A percentile compares a stretch with the other conserved stretches of the same genome.
phyloP scores from a whole-genome alignment of 1,139 yeast genomes.

The Chernovozyma sophiae-reginae region DNA sequence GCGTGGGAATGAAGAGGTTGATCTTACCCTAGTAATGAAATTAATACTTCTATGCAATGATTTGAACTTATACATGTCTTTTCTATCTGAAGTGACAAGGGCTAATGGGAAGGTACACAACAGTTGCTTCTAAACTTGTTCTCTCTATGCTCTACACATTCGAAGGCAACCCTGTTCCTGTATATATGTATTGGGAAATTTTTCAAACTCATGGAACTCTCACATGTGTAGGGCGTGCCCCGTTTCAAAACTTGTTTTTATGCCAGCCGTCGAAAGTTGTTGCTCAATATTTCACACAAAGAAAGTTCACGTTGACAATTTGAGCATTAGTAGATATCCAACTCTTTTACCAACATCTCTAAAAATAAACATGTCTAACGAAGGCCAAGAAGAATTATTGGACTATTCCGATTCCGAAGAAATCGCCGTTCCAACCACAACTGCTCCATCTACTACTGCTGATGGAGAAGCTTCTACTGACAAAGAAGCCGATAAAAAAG shows the following conservation, averaged over 20 bases:
- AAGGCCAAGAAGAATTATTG: conserved; percentile 98
- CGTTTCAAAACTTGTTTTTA: neutral
- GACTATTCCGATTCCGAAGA: conserved; percentile 99
- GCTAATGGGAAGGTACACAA: no score
- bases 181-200: no score
- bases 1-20: neutral
- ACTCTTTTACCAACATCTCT: neutral
- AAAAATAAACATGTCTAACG: conserved; percentile 60
- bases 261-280: neutral
- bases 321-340: conserved; percentile 4
- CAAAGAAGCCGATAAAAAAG: conserved; percentile 77
- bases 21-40: neutral
- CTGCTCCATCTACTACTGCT: conserved; percentile 44
- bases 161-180: no score
- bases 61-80: neutral
- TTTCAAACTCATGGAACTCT: no score
- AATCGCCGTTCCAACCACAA: conserved; percentile 71
- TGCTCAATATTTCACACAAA: neutral
- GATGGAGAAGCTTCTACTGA: conserved; percentile 45
- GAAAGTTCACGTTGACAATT: conserved; percentile 1
- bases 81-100: no score
- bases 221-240: neutral
- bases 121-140: no score
- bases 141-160: no score
- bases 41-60: neutral